Conservation (phyloP, 2,329 filamentous ascomycete genomes). For the Sarocladium kiliense region DNA sequence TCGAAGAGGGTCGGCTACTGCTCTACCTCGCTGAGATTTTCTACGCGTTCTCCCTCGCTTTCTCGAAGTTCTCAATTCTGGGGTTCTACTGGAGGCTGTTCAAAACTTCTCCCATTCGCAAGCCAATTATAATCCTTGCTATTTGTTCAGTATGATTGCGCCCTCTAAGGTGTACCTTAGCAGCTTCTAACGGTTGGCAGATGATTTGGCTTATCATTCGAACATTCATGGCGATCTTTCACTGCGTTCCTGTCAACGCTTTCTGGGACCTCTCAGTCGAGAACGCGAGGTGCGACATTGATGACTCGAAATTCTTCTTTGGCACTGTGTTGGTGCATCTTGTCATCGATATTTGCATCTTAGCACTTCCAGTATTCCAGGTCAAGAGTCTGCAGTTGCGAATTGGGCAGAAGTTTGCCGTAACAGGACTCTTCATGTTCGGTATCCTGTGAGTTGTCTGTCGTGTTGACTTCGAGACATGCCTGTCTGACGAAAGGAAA, state of each 20-base stretch:
- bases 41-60: conserved; percentile 22
- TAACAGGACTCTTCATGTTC: conserved; percentile 14
- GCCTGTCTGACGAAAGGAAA: too few relatives aligned
- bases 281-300: conserved; percentile 17
- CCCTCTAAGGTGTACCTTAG: too few relatives aligned
- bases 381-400: conserved; percentile 18
- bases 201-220: conserved; percentile 1
- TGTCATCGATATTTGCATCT: conserved; percentile 19
- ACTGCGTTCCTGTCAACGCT: conserved; percentile 21
- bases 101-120: conserved; percentile 14
- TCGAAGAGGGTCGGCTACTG: too few relatives aligned
- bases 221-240: conserved; percentile 15
- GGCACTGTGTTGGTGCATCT: conserved; percentile 19
- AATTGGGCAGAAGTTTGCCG: conserved; percentile 14
- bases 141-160: conserved; percentile 10
- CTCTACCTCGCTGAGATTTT: conserved; percentile 22
- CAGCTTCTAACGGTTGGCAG: too few relatives aligned
- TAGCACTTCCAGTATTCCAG: conserved; percentile 19
- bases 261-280: conserved; percentile 21
- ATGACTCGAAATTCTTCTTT: conserved; percentile 20
- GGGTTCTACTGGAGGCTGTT: conserved; percentile 27
- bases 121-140: conserved; percentile 22
- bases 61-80: conserved; percentile 22
- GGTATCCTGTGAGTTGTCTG: conserved; percentile 1
- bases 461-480: too few relatives aligned